Evolutionary conservation across 208 protist species (phyloP).

Genomic region (Wallacemonas rigidus): DNA sequence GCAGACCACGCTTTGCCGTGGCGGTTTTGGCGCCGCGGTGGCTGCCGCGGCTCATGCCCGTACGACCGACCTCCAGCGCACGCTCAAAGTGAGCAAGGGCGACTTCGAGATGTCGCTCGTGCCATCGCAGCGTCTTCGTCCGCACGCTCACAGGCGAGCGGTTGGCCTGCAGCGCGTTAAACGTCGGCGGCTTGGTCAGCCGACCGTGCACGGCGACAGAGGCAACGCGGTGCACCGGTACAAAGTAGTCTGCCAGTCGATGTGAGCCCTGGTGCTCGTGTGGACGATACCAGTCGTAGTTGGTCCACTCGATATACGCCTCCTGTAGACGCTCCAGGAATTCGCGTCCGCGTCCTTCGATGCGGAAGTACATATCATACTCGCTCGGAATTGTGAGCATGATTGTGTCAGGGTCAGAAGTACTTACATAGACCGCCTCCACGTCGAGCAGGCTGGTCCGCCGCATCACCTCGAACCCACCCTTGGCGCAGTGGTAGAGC

Average conservation of each 20-base stretch:
- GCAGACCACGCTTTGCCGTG: too few species aligned
- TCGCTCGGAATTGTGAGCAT: conserved; percentile 57
- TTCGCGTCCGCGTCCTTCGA: conserved; percentile 50
- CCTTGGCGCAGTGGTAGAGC: conserved; percentile 65
- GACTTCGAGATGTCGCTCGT: conserved; percentile 36
- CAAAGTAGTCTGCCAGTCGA: conserved; percentile 27
- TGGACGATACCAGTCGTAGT: conserved; percentile 41
- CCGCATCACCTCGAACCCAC: conserved; percentile 50
- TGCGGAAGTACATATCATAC: conserved; percentile 72
- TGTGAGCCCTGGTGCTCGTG: conserved; percentile 34
- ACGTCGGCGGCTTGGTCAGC: conserved; percentile 50
- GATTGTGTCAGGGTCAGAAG: conserved; percentile 49
- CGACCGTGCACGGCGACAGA: conserved; percentile 33
- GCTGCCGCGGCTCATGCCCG: conserved; percentile 14
- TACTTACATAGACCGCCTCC: conserved; percentile 36
- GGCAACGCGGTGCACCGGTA: conserved; percentile 35
- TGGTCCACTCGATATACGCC: conserved; percentile 64
- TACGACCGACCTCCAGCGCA: conserved; percentile 23
- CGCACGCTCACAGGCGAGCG: conserved; percentile 39
- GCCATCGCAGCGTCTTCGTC: conserved; percentile 34
- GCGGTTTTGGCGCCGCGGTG: too few species aligned
- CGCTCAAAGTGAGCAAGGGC: conserved; percentile 41
- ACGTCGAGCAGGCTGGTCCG: conserved; percentile 56
- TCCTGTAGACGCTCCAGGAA: conserved; percentile 54
- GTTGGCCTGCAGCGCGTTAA: conserved; percentile 50